These are phyloP conservation scores for Claviceps monticola DNA, from an alignment of 2,329 filamentous ascomycete species.

Conservation along the genomic window DNA sequence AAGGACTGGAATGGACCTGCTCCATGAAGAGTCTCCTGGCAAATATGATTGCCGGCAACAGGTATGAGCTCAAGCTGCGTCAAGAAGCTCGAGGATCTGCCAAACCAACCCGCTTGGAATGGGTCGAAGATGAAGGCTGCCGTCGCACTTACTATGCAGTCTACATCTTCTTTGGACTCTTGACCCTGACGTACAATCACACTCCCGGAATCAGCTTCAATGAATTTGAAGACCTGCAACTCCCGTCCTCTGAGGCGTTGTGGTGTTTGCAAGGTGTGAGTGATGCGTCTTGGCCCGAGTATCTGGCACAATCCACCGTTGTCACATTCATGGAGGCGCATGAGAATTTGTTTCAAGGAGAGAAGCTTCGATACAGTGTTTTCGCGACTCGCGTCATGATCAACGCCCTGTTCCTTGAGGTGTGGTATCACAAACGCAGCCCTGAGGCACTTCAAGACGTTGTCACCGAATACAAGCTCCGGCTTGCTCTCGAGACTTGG, in stretches of 20 bases:
- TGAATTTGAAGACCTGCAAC: conserved; percentile 84
- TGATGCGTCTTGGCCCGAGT: conserved; percentile 73
- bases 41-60: conserved; percentile 96
- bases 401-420: conserved; percentile 93
- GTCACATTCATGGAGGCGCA: conserved; percentile 90
- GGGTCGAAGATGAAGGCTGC: conserved; percentile 95
- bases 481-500: conserved; percentile 95
- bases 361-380: conserved; percentile 80
- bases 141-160: conserved; percentile 95
- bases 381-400: conserved; percentile 98
- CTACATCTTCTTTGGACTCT: conserved; percentile 94
- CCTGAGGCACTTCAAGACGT: conserved; percentile 96
- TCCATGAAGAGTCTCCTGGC: conserved; percentile 96
- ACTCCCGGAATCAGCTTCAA: conserved; percentile 97
- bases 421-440: conserved; percentile 98
- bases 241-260: conserved; percentile 84
- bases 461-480: conserved; percentile 94
- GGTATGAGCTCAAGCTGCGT: conserved; percentile 88
- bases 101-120: conserved; percentile 69
- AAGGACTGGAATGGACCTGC: conserved; percentile 95
- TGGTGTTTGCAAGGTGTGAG: conserved; percentile 80
- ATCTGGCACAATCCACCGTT: conserved; percentile 53
- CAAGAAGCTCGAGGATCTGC: conserved; percentile 71
- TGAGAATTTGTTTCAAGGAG: conserved; percentile 89
- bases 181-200: conserved; percentile 94